Conservation (phyloP, 192 early-diverging fungal genomes). For the Linnemannia hyalina region DNA sequence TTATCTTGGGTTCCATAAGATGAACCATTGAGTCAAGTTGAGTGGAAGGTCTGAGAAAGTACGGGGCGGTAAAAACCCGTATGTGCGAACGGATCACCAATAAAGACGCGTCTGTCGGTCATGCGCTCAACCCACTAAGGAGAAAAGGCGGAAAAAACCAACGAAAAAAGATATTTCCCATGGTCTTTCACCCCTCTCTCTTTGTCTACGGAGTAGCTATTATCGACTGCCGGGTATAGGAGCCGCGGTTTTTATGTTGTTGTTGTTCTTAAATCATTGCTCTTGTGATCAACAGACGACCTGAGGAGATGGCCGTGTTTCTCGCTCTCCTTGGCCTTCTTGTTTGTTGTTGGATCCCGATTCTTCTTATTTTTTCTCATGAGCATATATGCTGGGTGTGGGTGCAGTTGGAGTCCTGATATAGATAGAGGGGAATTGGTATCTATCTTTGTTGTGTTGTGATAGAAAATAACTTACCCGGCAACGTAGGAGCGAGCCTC, state of each 20-base stretch:
- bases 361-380: not conserved
- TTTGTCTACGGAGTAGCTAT: not conserved
- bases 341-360: not conserved
- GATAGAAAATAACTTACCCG: constrained; percentile 66
- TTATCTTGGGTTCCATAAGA: not conserved
- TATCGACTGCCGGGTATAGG: no score
- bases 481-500: constrained; percentile 83
- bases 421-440: not conserved
- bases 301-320: not conserved
- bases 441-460: not conserved
- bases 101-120: not conserved
- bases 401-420: not conserved
- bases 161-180: not conserved
- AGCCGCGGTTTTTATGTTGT: not conserved
- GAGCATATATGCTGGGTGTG: not conserved
- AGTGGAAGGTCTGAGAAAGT: not conserved
- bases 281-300: not conserved
- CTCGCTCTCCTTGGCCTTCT: not conserved
- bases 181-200: not conserved
- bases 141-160: not conserved
- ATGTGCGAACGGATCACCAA: not conserved
- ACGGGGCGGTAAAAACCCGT: not conserved
- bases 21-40: not conserved
- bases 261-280: not conserved
- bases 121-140: not conserved